phyloP scores from a whole-genome alignment of 176 grass and related monocot species.

The Oryza brachyantha region DNA sequence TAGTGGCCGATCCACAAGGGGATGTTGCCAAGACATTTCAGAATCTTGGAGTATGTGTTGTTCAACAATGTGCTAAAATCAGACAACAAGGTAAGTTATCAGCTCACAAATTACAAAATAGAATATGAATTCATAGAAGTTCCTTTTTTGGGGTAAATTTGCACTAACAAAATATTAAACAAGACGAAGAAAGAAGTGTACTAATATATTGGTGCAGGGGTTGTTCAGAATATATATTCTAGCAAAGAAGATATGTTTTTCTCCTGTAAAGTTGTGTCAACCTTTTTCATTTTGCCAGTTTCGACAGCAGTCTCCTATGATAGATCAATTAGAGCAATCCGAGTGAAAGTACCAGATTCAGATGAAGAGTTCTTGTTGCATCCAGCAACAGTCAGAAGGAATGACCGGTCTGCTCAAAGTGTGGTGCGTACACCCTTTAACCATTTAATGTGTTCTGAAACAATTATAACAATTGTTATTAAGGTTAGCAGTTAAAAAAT shows the following conservation, averaged over 20 bases:
- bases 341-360: slow-evolving; percentile 95
- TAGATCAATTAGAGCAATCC: slow-evolving; percentile 79
- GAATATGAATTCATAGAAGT: background rate
- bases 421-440: slow-evolving; percentile 60
- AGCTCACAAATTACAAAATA: background rate
- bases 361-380: slow-evolving; percentile 94
- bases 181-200: background rate
- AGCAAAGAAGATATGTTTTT: slow-evolving; percentile 3
- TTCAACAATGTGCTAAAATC: slow-evolving; percentile 99
- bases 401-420: slow-evolving; percentile 92
- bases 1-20: slow-evolving; percentile 85
- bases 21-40: slow-evolving; percentile 91
- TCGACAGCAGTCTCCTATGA: slow-evolving; percentile 97
- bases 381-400: slow-evolving; percentile 88
- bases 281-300: slow-evolving; percentile 49
- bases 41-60: slow-evolving; percentile 95
- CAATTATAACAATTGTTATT: background rate
- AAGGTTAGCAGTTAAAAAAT: background rate
- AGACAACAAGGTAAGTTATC: slow-evolving; percentile 80
- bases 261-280: background rate
- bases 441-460: background rate
- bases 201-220: background rate
- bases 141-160: background rate
- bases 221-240: background rate
- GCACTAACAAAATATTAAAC: background rate